Evolutionary conservation across 1,284 basidiomycete species (phyloP), one percentile per base, ranked within the genome.

Genomic region (Puccinia hordei): DNA sequence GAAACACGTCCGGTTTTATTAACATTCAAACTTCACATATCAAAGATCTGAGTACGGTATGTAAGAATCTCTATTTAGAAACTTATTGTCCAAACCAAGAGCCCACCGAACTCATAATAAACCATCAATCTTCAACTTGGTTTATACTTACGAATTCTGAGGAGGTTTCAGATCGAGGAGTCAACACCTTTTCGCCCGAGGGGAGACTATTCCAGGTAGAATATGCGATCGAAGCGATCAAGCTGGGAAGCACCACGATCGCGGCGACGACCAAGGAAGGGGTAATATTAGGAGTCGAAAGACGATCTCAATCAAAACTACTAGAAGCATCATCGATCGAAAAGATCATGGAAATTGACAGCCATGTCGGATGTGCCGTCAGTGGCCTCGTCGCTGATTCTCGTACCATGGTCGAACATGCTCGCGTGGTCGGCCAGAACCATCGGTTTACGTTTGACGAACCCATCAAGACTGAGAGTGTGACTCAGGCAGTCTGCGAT

Each of bases 331-430:
- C 91, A 82, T 95, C 94, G 79, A 96, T 99, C 85, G 97, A 99
- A 86, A 99, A 99, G 89, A 99, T 99, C 86, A 98, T 99, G 95
- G 96, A 99, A 88, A 98, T 99, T 84, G 97, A 99, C 87, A 85
- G 87, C 22, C 97, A 99, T 87, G 90, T 99, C 78, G 97, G 95
- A 24, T 98, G 95, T 84, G 97, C 97, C 78, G 98, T 99, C 95
- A 95, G 93, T 79, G 96, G 96, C 30, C 89, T 99, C 82, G 97
- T 94, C 46, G 97, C 97, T 74, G 97, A 99, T 87, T 97, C 97
- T 73, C 90, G 97, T 83, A 99, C 97, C 65, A 99, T 99, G 93
- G 94, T 99, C 86, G 97, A 99, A 89, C 97, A 99, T 86, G 97
- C 96, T n/a, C 90, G 96, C 81, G 94, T 98, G 80, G 98, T 96